Evolutionary conservation across 306 rosid species (phyloP).

Genomic region (Amphicarpaea edgeworthii): DNA sequence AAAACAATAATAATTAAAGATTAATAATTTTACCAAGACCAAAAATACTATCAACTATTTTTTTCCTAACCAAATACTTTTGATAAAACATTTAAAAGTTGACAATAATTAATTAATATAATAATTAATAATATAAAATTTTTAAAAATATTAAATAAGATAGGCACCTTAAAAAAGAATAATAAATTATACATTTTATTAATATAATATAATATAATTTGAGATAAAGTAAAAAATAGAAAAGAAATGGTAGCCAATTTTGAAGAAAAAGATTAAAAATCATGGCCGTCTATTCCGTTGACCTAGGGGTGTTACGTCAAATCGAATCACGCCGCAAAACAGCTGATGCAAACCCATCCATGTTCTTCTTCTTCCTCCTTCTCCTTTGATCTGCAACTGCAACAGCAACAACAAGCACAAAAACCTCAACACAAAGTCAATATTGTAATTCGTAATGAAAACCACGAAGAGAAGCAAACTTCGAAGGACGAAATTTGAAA

Average conservation of each 20-base stretch:
- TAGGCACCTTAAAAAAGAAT: too few relatives aligned
- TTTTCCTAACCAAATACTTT: too few relatives aligned
- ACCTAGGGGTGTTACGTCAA: conserved; percentile 38
- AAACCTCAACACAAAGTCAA: background rate
- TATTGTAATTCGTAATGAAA: background rate
- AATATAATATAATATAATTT: too few relatives aligned
- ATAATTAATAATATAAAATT: too few relatives aligned
- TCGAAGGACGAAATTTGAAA: background rate
- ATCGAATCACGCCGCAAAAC: background rate
- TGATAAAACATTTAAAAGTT: too few relatives aligned
- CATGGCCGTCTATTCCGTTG: conserved; percentile 53
- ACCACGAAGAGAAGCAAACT: background rate
- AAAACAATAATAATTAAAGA: background rate
- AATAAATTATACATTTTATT: too few relatives aligned
- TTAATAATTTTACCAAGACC: too few relatives aligned
- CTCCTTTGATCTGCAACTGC: background rate
- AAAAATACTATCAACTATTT: too few relatives aligned
- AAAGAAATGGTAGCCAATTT: background rate
- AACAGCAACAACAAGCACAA: background rate
- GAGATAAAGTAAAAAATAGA: too few relatives aligned
- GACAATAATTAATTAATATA: too few relatives aligned
- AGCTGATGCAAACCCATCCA: background rate
- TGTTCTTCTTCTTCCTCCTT: background rate
- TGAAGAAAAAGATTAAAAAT: conserved; percentile 26
- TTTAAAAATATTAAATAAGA: too few relatives aligned